Evolutionary conservation across 148 eudicot genomes (phyloP).

Genomic region (Nepenthes gracilis): DNA sequence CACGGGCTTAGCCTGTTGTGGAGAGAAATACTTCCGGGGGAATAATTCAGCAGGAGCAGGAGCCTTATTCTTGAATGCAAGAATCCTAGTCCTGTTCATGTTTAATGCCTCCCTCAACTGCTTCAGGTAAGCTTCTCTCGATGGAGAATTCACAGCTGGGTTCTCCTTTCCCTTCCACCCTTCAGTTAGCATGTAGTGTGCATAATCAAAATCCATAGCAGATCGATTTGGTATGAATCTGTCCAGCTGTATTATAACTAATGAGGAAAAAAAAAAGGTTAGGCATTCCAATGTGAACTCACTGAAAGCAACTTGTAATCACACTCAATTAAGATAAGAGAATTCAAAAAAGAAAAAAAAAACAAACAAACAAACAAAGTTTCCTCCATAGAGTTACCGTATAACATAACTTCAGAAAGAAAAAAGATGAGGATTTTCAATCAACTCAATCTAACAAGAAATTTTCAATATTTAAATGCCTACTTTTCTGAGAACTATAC

Average conservation of each 20-base stretch:
- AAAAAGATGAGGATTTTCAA: too few relatives aligned
- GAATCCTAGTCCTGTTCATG: constrained; percentile 84
- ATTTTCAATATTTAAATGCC: too few relatives aligned
- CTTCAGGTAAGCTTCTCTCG: constrained; percentile 83
- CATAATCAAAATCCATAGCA: constrained; percentile 89
- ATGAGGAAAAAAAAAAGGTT: too few relatives aligned
- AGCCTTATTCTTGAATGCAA: constrained; percentile 94
- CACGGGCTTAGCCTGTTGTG: constrained; percentile 46
- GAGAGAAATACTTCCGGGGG: constrained; percentile 36
- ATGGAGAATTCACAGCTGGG: constrained; percentile 54
- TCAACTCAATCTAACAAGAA: too few relatives aligned
- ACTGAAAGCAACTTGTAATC: too few relatives aligned
- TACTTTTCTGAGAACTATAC: too few relatives aligned
- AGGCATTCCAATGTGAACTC: too few relatives aligned
- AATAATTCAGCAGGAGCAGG: constrained; percentile 59
- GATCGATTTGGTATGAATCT: constrained; percentile 92
- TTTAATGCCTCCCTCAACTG: constrained; percentile 65
- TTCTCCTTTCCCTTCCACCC: constrained; percentile 77
- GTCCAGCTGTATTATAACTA: constrained; percentile 49
- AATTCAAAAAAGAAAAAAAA: too few relatives aligned
- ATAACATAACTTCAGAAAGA: too few relatives aligned
- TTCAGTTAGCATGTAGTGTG: constrained; percentile 82
- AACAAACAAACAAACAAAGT: too few relatives aligned
- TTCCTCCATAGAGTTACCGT: too few relatives aligned
- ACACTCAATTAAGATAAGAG: too few relatives aligned